These are phyloP conservation scores for Diaporthe sp. DNA, from an alignment of 2,329 filamentous ascomycete genomes.

Conservation along the genomic window DNA sequence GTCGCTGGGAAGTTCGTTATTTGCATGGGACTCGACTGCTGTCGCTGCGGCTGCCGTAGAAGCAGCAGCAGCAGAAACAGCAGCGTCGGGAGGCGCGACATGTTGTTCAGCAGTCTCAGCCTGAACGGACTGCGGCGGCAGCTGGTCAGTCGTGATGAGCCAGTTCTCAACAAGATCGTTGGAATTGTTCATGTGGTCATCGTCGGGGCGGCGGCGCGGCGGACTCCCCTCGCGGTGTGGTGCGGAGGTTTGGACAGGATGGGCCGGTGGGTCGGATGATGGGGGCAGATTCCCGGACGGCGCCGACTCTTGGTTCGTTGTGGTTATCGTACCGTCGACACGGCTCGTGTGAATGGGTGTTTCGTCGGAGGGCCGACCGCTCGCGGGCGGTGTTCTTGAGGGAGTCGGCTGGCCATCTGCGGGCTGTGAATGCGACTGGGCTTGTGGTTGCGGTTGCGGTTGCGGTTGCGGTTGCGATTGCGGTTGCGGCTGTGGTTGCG, in stretches of 20 bases:
- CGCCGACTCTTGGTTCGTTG: not conserved
- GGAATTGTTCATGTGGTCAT: not conserved
- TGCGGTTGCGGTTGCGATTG: not conserved
- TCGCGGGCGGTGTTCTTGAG: not conserved
- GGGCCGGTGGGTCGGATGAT: not conserved
- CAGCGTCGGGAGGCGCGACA: not conserved
- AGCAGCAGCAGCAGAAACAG: not conserved
- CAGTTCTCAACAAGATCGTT: slow-evolving; percentile 7
- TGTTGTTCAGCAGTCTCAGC: not conserved
- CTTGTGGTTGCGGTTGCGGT: slow-evolving; percentile 14
- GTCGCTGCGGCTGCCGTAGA: not conserved
- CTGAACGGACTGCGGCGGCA: not conserved
- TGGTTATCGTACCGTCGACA: not conserved
- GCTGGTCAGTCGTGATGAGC: slow-evolving; percentile 1
- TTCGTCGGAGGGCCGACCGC: not conserved
- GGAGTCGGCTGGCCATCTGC: not conserved
- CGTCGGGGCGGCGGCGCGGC: not conserved
- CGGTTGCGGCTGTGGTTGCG: slow-evolving; percentile 13
- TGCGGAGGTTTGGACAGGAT: not conserved
- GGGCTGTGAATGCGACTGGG: not conserved
- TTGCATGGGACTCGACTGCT: not conserved
- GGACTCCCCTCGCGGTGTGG: not conserved
- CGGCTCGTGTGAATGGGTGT: not conserved
- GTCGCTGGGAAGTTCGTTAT: not conserved
- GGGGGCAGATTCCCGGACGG: not conserved